These are phyloP conservation scores for Boeremia lycopersici DNA, from an alignment of 2,329 filamentous ascomycete genomes.

Conservation along the genomic window DNA sequence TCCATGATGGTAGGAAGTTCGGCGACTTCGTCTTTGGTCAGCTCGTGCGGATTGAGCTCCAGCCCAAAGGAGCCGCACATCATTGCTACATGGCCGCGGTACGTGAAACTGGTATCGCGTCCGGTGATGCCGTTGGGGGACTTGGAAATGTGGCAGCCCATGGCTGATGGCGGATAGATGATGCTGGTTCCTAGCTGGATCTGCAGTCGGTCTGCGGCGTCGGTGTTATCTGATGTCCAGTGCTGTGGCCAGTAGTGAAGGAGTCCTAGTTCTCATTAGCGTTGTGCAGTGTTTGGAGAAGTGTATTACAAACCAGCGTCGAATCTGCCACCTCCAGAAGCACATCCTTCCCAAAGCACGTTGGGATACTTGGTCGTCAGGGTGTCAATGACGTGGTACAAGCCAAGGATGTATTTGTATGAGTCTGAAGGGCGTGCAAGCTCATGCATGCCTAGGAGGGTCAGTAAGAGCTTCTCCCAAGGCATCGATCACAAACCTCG, in stretches of 20 bases:
- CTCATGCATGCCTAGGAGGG: conserved; percentile 59
- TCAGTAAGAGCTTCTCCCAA: background rate
- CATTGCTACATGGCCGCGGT: conserved; percentile 70
- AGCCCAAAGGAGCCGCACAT: conserved; percentile 72
- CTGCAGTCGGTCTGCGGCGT: conserved; percentile 64
- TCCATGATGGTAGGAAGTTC: conserved; percentile 61
- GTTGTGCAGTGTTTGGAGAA: background rate
- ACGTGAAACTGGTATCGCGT: conserved; percentile 62
- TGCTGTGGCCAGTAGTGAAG: conserved; percentile 69
- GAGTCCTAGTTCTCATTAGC: conserved; percentile 49
- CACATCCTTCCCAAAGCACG: conserved; percentile 70
- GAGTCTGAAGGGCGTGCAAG: conserved; percentile 59
- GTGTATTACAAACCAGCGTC: conserved; percentile 50
- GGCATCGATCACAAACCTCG: conserved; percentile 47
- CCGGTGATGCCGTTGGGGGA: conserved; percentile 64
- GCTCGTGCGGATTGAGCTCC: conserved; percentile 63
- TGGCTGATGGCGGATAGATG: conserved; percentile 66
- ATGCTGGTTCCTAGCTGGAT: conserved; percentile 70
- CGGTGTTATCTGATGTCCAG: conserved; percentile 71
- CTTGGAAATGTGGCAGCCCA: conserved; percentile 69
- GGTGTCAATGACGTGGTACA: conserved; percentile 67
- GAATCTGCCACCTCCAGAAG: conserved; percentile 68
- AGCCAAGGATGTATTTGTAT: conserved; percentile 67
- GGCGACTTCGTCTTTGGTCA: conserved; percentile 58
- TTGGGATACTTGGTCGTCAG: conserved; percentile 66